Percentiles rank a stretch among this genome's conserved stretches.
These are phyloP conservation scores for Phytophthora capsici DNA, from an alignment of 352 stramenopile species.

Conservation along the genomic window DNA sequence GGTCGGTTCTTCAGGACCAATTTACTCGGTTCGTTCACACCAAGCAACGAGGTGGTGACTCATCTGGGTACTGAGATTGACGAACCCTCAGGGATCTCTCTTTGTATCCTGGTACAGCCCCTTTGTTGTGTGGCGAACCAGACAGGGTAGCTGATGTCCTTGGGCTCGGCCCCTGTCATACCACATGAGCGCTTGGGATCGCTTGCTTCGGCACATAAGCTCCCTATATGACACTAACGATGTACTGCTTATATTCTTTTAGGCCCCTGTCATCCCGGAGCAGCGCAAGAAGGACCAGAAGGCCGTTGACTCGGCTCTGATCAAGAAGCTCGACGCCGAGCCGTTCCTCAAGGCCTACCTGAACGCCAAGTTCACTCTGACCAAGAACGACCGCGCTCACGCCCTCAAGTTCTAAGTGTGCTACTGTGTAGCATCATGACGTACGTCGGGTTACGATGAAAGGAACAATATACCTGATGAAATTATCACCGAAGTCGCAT, in stretches of 20 bases:
- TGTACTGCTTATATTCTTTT: background rate
- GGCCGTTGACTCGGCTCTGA: slow-evolving; percentile 93
- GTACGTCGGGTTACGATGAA: slow-evolving; percentile 33
- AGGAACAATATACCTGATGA: slow-evolving; percentile 72
- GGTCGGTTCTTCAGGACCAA: slow-evolving; percentile 21
- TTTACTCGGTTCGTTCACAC: slow-evolving; percentile 5
- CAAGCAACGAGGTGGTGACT: slow-evolving; percentile 1
- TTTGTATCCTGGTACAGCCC: background rate
- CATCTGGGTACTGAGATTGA: slow-evolving; percentile 18
- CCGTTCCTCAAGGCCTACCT: slow-evolving; percentile 99
- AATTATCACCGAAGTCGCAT: slow-evolving; percentile 44
- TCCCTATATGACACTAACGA: slow-evolving; percentile 65
- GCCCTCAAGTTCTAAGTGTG: slow-evolving; percentile 98
- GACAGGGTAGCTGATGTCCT: slow-evolving; percentile 5
- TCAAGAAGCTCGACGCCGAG: slow-evolving; percentile 88
- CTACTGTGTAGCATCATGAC: slow-evolving; percentile 25
- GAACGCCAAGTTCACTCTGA: slow-evolving; percentile 98
- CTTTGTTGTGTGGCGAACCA: slow-evolving; percentile 16
- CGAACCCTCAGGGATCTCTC: slow-evolving; percentile 42
- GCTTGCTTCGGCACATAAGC: slow-evolving; percentile 86
- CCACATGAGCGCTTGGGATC: slow-evolving; percentile 91
- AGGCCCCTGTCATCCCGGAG: slow-evolving; percentile 95
- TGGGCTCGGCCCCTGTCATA: slow-evolving; percentile 5
- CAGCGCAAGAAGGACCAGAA: slow-evolving; percentile 99
- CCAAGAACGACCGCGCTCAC: slow-evolving; percentile 97